Base-by-base conservation (phyloP, 2,329 filamentous ascomycete species). In the Colletotrichum australisinense region DNA sequence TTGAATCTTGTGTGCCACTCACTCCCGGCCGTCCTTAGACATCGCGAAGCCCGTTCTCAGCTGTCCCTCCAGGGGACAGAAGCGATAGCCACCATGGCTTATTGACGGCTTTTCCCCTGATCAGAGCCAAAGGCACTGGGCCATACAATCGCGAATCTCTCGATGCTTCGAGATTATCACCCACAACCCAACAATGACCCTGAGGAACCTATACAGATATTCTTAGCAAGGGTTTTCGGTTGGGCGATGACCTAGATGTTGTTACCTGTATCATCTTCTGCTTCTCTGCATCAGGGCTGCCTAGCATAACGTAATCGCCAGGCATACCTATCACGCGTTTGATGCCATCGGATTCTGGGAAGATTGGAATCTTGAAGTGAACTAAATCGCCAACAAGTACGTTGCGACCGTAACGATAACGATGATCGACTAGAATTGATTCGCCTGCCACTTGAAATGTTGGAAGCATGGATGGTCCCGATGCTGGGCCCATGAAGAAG, bases 111-210 rank as follows among this genome's bases (percentile, higher is more conserved):
- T 97, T 98, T 59, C 95, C 95, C 78, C 89, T 92, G 57, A 99
- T 90, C 75, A 99, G 85, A 1, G 91, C 96, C 79, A 99, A 85
- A 0, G 97, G 97, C 32, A 99, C 81, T 0, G 97, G 95, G 0
- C 97, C 97, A 84, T 93, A 98, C 53, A 92, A 87, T 74, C 97
- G 91, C 56, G 95, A 98, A 85, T 99, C 97, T 76, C 94, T 87
- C 28, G 95, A 98, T 78, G 90, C 93, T 3, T 91, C 88, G 74
- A 98, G 80, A 82, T 98, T 98, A 82, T 99, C 97, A 3, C 97
- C 97, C 3, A 92, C 90, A 7, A 98, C 86, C 91, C 95, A 98
- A 78, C 95, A 97, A 86, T 99, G 97, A 1, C 97, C 97, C 79
- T 93, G 87, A 0, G 97, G 97, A 19, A 99, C 91, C 94, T 97